A percentile compares a stretch with the other conserved stretches of the same genome.
Evolutionary conservation across 2,329 filamentous ascomycete genomes (phyloP).

Genomic region (Chaetomium globosum): DNA sequence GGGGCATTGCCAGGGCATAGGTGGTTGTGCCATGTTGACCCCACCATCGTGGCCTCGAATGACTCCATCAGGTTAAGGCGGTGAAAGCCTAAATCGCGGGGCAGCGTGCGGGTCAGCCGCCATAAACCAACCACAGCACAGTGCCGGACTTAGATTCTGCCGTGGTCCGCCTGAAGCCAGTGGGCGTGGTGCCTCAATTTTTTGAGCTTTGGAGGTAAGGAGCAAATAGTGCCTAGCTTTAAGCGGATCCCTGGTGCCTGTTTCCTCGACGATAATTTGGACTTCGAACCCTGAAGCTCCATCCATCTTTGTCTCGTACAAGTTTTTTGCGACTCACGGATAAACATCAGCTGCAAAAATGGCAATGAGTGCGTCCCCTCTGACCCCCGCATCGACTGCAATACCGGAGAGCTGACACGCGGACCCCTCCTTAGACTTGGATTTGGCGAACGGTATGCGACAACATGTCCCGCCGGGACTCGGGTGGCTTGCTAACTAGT

Average conservation of each 20-base stretch:
- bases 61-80: slow-evolving; percentile 30
- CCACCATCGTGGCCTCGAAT: slow-evolving; percentile 17
- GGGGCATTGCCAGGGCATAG: slow-evolving; percentile 9
- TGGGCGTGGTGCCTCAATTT: slow-evolving; percentile 32
- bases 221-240: slow-evolving; percentile 33
- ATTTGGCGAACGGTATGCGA: slow-evolving; percentile 75
- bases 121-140: slow-evolving; percentile 29
- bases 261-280: slow-evolving; percentile 18
- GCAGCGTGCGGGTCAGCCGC: slow-evolving; percentile 9
- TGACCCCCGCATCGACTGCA: slow-evolving; percentile 29
- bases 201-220: slow-evolving; percentile 35
- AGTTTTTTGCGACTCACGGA: slow-evolving; percentile 18
- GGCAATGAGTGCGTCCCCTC: slow-evolving; percentile 59
- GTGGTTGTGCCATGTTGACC: slow-evolving; percentile 19
- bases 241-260: slow-evolving; percentile 30
- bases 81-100: slow-evolving; percentile 33
- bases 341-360: slow-evolving; percentile 47
- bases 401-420: slow-evolving; percentile 30
- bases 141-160: slow-evolving; percentile 36
- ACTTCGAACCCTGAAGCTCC: slow-evolving; percentile 19
- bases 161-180: slow-evolving; percentile 29
- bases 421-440: slow-evolving; percentile 63
- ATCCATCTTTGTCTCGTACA: slow-evolving; percentile 20
- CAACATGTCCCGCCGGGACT: background rate
- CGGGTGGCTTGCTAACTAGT: slow-evolving; percentile 27